Base-by-base conservation (phyloP, 2,329 filamentous ascomycete genomes). In the Neurospora sp. region DNA sequence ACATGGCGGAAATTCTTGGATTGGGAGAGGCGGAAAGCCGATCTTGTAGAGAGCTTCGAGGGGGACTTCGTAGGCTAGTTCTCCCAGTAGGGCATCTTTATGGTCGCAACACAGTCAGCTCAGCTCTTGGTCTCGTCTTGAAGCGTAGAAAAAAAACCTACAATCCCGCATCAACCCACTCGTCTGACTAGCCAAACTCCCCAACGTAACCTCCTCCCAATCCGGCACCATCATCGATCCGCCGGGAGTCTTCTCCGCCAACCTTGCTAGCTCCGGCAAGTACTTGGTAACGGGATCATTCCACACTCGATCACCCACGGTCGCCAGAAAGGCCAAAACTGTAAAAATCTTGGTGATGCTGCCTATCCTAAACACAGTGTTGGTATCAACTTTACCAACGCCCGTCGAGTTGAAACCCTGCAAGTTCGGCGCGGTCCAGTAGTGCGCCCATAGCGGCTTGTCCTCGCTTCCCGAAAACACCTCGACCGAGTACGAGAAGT, bases 281-380 rank as follows among this genome's bases (percentile, higher is more conserved):
- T 79, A 79, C 15, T 81, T 80, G 1, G 78, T 78, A 13, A 83
- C 75, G 2, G 80, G 80, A 5, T 82, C 79, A 68, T 79, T 79
- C 75, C 78, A 80, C 40, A 78, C 73, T 0, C 71, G 67, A 36
- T 80, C 79, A 0, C 80, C 80, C 0, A 76, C 77, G 15, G 77
- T 76, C 0, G 77, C 73, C 0, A 82, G 75, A 42, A 80, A 79
- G 0, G 76, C 76, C 71, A 80, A 75, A 6, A 81, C 76, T 0
- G 79, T 81, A 66, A 79, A 79, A 5, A 81, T 70, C 70, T 82
- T 79, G 7, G 78, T 80, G 11, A 82, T 72, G 19, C 80, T 81
- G 23, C 80, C 76, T 38, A 79, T 76, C 2, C 77, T 80, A n/a
- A 81, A 80, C 76, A 82, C 82, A 40, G 79, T 78, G 67, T 78